Evolutionary conservation across 2,329 filamentous ascomycete genomes (phyloP).

Genomic region (Rasamsonia emersonii): DNA sequence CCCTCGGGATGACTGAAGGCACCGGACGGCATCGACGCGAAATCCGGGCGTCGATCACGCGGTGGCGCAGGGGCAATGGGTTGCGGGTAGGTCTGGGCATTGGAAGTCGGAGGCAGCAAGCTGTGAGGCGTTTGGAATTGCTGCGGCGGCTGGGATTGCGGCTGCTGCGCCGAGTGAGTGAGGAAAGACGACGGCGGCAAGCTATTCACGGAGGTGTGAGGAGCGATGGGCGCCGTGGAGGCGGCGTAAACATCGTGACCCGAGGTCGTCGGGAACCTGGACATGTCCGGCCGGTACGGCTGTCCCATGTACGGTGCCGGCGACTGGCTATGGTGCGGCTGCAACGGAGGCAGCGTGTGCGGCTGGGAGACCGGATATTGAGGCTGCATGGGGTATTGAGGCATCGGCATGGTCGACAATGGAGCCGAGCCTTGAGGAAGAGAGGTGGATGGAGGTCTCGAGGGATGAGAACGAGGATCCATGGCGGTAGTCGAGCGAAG

Average conservation of each 20-base stretch:
- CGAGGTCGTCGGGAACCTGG: constrained; percentile 33
- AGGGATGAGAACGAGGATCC: constrained; percentile 37
- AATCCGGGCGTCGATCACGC: constrained; percentile 39
- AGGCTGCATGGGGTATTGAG: constrained; percentile 39
- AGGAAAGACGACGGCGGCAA: constrained; percentile 36
- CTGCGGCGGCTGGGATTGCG: constrained; percentile 30
- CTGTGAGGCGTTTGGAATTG: constrained; percentile 31
- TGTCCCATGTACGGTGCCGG: constrained; percentile 35
- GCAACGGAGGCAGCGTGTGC: constrained; percentile 38
- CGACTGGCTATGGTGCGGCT: constrained; percentile 38
- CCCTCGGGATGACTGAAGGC: constrained; percentile 52
- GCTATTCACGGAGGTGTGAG: constrained; percentile 34
- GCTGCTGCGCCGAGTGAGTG: constrained; percentile 30
- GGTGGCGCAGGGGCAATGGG: constrained; percentile 65
- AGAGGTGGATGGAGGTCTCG: constrained; percentile 36
- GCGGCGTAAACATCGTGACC: constrained; percentile 35
- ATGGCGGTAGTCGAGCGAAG: constrained; percentile 19
- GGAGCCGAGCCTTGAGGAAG: constrained; percentile 36
- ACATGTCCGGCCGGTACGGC: constrained; percentile 34
- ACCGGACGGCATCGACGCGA: constrained; percentile 63
- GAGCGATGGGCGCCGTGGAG: constrained; percentile 34
- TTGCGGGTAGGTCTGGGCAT: constrained; percentile 62
- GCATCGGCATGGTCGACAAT: constrained; percentile 39
- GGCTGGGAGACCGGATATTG: constrained; percentile 36
- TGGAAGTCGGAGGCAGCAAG: constrained; percentile 60